Evolutionary conservation across 2,329 filamentous ascomycete genomes (phyloP).

Genomic region (Aciculosporium take): DNA sequence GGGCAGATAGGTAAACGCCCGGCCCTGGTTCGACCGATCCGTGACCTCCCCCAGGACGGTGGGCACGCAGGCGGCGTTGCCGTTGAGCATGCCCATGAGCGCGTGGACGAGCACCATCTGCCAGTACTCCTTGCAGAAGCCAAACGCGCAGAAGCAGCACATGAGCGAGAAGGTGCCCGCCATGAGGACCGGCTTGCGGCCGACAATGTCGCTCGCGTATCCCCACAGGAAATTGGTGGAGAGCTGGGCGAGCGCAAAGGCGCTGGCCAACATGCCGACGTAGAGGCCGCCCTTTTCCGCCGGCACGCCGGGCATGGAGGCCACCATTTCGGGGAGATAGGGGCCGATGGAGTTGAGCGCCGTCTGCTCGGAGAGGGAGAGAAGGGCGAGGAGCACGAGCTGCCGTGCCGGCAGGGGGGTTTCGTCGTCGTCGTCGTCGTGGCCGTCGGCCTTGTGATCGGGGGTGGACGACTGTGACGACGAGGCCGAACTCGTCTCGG

Average conservation of each 20-base stretch:
- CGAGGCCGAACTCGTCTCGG: constrained; percentile 9
- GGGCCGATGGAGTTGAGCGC: constrained; percentile 93
- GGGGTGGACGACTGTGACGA: neutral
- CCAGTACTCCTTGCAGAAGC: constrained; percentile 69
- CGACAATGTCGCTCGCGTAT: constrained; percentile 48
- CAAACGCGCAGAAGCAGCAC: constrained; percentile 70
- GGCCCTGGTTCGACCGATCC: constrained; percentile 85
- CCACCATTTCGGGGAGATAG: constrained; percentile 87
- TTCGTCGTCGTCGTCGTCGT: constrained; percentile 32
- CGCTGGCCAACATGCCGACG: constrained; percentile 77
- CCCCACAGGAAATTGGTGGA: constrained; percentile 62
- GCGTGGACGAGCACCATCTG: constrained; percentile 78
- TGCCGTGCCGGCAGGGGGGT: constrained; percentile 74
- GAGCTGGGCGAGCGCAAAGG: constrained; percentile 86
- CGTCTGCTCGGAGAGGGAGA: constrained; percentile 87
- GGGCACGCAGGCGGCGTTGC: constrained; percentile 86
- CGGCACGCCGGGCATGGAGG: constrained; percentile 68
- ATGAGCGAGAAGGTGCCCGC: constrained; percentile 72
- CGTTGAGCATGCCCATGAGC: constrained; percentile 85
- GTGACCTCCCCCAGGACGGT: constrained; percentile 92
- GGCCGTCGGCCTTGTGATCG: constrained; percentile 12
- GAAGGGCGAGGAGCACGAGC: constrained; percentile 70
- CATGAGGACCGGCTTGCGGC: constrained; percentile 61
- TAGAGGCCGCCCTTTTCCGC: constrained; percentile 63
- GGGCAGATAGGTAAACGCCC: constrained; percentile 85